Evolutionary conservation across 352 stramenopile species (phyloP), one percentile per base, ranked within the genome.

Genomic region (Phytopythium delawarense): DNA sequence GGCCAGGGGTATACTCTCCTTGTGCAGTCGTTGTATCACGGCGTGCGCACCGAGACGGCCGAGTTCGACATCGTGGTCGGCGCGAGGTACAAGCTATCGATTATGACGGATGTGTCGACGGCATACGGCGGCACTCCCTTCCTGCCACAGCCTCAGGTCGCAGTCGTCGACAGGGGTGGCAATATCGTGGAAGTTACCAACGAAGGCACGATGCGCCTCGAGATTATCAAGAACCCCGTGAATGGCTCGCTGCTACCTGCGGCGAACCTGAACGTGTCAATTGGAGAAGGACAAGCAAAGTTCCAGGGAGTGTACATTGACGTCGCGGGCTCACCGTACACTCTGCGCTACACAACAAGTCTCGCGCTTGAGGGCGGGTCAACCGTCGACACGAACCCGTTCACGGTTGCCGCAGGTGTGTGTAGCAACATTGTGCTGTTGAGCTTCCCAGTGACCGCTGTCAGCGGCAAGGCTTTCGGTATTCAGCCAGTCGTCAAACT

Each of bases 401-500:
- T 96, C 54, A 92, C 84, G 1, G 85, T 96, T 9, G 78, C 81
- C 0, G 72, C 69, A 16, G 80, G 85, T 48, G 72, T 70, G 1
- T 89, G 79, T 48, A 81, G 71, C 39, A 75, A 54, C 1, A 60
- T 93, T 32, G 63, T 89, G 13, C 49, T 93, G 32, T 59, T 75
- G 20, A 79, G 57, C 32, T 71, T 72, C 20, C 77, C 81, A 0
- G 65, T 63, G 0, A 55, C 71, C 34, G 69, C 85, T 1, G 79
- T 58, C n/a, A 83, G 85, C 32, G 87, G 85, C 16, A 88, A 83
- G 63, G 81, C 87, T 7, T 93, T 96, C 42, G 64, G 68, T 12
- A 74, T 79, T 18, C 87, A 96, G 57, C 87, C 85, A 15, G 81
- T 91, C n/a, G 56, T 94, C 18, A 89, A 84, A 59, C 59, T 96